These are phyloP conservation scores for Silene latifolia DNA, from an alignment of 148 eudicot genomes.

Conservation along the genomic window DNA sequence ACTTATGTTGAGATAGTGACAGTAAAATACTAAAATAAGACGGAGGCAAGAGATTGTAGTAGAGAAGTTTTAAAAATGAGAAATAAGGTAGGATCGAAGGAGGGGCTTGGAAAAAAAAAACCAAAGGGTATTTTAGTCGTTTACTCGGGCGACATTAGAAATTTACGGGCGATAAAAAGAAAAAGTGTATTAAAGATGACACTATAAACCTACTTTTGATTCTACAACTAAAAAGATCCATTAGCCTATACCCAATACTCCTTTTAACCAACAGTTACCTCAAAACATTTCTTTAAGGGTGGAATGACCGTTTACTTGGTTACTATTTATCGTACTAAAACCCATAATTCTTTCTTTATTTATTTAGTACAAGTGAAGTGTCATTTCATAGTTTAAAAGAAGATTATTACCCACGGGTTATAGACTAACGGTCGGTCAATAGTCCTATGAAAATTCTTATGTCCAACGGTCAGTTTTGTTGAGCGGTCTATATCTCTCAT, in stretches of 20 bases:
- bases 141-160: too few relatives aligned
- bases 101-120: too few relatives aligned
- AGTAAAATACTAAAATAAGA: too few relatives aligned
- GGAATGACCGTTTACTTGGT: background rate
- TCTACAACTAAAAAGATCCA: slow-evolving; percentile 7
- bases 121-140: too few relatives aligned
- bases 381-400: slow-evolving; percentile 19
- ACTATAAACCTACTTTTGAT: too few relatives aligned
- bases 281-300: background rate
- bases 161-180: too few relatives aligned
- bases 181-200: too few relatives aligned
- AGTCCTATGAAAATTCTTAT: background rate
- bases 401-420: slow-evolving; percentile 25
- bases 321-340: background rate
- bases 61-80: too few relatives aligned
- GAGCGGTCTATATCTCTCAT: slow-evolving; percentile 25
- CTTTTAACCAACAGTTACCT: slow-evolving; percentile 18
- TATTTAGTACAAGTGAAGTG: background rate
- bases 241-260: slow-evolving; percentile 1
- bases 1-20: too few relatives aligned
- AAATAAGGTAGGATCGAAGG: too few relatives aligned
- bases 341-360: background rate
- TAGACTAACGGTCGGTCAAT: slow-evolving; percentile 8
- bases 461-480: slow-evolving; percentile 20
- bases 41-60: too few relatives aligned